Conservation (phyloP, 192 early-diverging fungal species). For the Pecoramyces ruminantium region DNA sequence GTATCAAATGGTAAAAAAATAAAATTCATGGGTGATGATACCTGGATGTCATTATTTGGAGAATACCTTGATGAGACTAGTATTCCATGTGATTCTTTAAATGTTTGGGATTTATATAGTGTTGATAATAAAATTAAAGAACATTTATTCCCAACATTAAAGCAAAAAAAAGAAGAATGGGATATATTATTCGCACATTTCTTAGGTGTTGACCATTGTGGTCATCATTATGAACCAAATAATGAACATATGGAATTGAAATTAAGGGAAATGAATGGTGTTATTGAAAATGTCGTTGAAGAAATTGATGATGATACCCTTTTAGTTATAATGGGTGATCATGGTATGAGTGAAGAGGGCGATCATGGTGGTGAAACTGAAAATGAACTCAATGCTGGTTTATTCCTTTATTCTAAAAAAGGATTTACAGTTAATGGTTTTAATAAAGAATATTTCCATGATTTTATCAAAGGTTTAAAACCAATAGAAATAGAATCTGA, state of each 20-base stretch:
- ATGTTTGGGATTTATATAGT: slow-evolving; percentile 81
- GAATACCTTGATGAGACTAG: slow-evolving; percentile 20
- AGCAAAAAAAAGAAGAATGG: slow-evolving; percentile 33
- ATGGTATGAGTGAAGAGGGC: slow-evolving; percentile 89
- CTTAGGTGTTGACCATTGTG: slow-evolving; percentile 90
- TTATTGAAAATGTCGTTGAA: slow-evolving; percentile 45
- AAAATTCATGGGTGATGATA: slow-evolving; percentile 1
- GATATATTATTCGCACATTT: slow-evolving; percentile 79
- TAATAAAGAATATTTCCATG: background rate
- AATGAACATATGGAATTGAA: slow-evolving; percentile 76
- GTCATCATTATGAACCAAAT: slow-evolving; percentile 75
- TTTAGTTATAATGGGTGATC: slow-evolving; percentile 84
- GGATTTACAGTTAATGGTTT: background rate
- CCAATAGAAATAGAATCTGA: slow-evolving; percentile 18
- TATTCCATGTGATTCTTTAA: slow-evolving; percentile 30
- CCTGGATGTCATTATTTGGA: slow-evolving; percentile 60
- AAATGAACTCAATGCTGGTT: slow-evolving; percentile 66
- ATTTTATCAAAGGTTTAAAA: background rate
- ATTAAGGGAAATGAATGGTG: slow-evolving; percentile 66
- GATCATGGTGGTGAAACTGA: slow-evolving; percentile 94
- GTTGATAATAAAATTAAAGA: slow-evolving; percentile 73
- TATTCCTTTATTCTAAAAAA: slow-evolving; percentile 56
- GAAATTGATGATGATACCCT: slow-evolving; percentile 60
- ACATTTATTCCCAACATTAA: slow-evolving; percentile 32
- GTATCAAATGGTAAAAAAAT: slow-evolving; percentile 13